Conservation (phyloP, 768 basidiomycete genomes). For the Polyporus arcularius region DNA sequence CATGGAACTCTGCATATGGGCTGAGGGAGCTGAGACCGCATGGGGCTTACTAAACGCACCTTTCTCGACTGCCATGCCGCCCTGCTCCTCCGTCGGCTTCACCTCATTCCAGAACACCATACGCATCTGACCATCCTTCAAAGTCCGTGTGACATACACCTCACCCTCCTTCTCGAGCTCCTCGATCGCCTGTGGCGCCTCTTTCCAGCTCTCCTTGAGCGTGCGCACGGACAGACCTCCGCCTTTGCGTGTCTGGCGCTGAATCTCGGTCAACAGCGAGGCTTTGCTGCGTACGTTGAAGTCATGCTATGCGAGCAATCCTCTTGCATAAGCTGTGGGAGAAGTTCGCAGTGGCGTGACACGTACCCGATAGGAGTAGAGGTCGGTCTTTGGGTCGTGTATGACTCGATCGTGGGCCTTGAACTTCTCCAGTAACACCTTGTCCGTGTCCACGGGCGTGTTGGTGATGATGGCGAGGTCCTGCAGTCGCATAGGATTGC, state of each 20-base stretch:
- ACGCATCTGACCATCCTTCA: conserved; percentile 78
- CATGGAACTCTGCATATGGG: conserved; percentile 69
- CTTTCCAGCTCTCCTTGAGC: conserved; percentile 91
- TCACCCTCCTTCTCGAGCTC: conserved; percentile 90
- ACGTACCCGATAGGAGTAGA: conserved; percentile 83
- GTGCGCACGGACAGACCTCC: conserved; percentile 83
- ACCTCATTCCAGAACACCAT: conserved; percentile 94
- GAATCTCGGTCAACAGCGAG: conserved; percentile 81
- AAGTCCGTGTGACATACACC: conserved; percentile 82
- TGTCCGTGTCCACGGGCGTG: conserved; percentile 75
- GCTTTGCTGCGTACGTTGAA: conserved; percentile 84
- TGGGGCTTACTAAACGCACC: conserved; percentile 45
- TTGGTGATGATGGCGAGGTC: conserved; percentile 83
- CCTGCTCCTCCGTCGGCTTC: conserved; percentile 71
- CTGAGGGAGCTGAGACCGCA: not conserved
- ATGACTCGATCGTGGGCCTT: conserved; percentile 76
- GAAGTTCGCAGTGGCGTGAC: not conserved
- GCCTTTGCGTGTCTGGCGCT: conserved; percentile 79
- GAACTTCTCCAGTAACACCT: conserved; percentile 76
- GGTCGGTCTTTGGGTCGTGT: conserved; percentile 80
- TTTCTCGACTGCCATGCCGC: conserved; percentile 75
- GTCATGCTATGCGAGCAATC: conserved; percentile 61
- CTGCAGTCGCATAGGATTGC: conserved; percentile 77
- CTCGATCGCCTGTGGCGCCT: conserved; percentile 79
- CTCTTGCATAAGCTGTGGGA: conserved; percentile 2